Percentiles rank a stretch among this genome's conserved stretches.
phyloP scores from a whole-genome alignment of 1,139 yeast genomes.

The Magnusiomyces fungicola region DNA sequence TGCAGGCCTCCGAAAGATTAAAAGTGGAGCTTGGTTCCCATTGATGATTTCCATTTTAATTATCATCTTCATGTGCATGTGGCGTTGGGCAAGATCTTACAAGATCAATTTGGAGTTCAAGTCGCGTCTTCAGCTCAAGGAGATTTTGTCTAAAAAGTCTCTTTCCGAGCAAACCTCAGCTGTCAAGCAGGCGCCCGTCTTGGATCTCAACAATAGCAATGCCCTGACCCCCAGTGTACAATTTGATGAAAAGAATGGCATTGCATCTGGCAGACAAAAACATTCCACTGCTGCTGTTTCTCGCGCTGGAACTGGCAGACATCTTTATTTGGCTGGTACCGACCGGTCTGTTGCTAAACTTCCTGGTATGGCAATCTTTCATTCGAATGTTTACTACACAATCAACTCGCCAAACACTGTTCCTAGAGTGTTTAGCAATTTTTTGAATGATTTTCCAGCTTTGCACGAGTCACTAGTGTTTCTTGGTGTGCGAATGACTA shows the following conservation, averaged over 20 bases:
- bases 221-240: no score
- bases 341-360: slow-evolving; percentile 18
- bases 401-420: slow-evolving; percentile 30
- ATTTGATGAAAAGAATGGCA: no score
- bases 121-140: slow-evolving; percentile 6
- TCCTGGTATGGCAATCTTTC: slow-evolving; percentile 36
- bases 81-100: slow-evolving; percentile 38
- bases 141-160: slow-evolving; percentile 12
- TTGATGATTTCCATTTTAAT: slow-evolving; percentile 38
- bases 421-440: slow-evolving; percentile 37
- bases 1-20: slow-evolving; percentile 45
- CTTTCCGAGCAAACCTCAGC: background rate
- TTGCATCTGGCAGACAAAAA: no score
- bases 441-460: slow-evolving; percentile 37
- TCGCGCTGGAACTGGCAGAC: no score
- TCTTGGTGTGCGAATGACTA: slow-evolving; percentile 37
- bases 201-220: slow-evolving; percentile 9
- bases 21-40: slow-evolving; percentile 57
- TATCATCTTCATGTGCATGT: slow-evolving; percentile 44
- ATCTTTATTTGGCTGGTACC: slow-evolving; percentile 9
- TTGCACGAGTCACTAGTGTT: slow-evolving; percentile 41
- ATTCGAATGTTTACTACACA: slow-evolving; percentile 33
- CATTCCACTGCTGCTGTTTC: no score
- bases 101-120: slow-evolving; percentile 19
- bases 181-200: background rate